phyloP scores from a whole-genome alignment of 129 eudicot genomes.

The Chrysanthemum lavandulifolium region DNA sequence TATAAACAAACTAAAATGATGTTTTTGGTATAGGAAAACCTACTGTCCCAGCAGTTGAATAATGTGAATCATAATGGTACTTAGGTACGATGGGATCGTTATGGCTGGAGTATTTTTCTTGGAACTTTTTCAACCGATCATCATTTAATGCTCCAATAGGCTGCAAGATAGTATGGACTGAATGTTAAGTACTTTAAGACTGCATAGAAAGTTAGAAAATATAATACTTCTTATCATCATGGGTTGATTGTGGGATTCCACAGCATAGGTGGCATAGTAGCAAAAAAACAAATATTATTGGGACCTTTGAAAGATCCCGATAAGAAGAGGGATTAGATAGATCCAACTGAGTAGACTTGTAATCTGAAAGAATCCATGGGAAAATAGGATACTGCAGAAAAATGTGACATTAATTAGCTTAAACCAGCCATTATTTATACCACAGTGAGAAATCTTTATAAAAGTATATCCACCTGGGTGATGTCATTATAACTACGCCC shows the following conservation, averaged over 20 bases:
- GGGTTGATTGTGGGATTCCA: background rate
- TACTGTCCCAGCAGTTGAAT: constrained; percentile 92
- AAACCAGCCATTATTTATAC: constrained; percentile 10
- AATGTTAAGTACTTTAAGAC: constrained; percentile 1
- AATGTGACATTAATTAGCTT: constrained; percentile 15
- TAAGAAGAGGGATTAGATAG: constrained; percentile 78
- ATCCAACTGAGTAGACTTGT: constrained; percentile 69
- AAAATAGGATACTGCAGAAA: constrained; percentile 91
- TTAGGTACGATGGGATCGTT: constrained; percentile 80
- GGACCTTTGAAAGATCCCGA: constrained; percentile 91
- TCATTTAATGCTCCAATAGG: constrained; percentile 88
- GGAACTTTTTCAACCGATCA: constrained; percentile 66
- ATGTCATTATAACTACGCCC: constrained; percentile 96
- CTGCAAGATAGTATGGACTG: constrained; percentile 41
- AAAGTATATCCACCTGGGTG: constrained; percentile 59
- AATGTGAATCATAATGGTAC: constrained; percentile 91
- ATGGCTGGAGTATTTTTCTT: constrained; percentile 69
- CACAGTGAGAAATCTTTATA: constrained; percentile 4
- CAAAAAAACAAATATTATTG: background rate
- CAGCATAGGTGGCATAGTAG: too few species aligned
- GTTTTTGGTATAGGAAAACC: constrained; percentile 28
- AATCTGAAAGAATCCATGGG: constrained; percentile 97
- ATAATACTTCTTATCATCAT: background rate
- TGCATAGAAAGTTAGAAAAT: constrained; percentile 11
- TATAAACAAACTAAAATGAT: background rate